A percentile compares a stretch with the other conserved stretches of the same genome.
Conservation (phyloP, 768 basidiomycete genomes). For the Paxillus involutus region DNA sequence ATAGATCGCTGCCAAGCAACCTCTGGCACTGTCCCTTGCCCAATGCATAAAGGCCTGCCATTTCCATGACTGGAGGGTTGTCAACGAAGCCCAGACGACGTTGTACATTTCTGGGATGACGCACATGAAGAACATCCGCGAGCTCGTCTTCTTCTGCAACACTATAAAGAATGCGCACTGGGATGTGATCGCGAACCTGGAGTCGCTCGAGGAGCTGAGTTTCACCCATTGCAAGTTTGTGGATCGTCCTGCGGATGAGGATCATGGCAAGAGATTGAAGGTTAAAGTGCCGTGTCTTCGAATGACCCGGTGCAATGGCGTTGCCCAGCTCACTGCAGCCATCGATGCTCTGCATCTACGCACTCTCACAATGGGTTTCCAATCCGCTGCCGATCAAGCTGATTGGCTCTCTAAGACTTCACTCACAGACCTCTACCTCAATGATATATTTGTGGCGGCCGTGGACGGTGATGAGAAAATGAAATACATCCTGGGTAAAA, state of each 20-base stretch:
- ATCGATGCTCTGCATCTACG: neutral
- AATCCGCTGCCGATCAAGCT: neutral
- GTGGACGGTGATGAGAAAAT: too few species aligned
- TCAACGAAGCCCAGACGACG: too few species aligned
- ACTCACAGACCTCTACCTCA: too few species aligned
- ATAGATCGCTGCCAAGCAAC: constrained; percentile 22
- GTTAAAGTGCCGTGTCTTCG: constrained; percentile 12
- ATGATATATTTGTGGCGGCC: too few species aligned
- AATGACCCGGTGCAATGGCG: neutral
- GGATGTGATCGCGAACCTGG: constrained; percentile 8
- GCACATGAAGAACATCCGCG: constrained; percentile 18
- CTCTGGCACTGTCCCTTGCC: constrained; percentile 31
- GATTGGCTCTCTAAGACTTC: too few species aligned
- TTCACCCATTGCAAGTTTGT: constrained; percentile 10
- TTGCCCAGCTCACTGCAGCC: neutral
- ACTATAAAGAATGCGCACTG: constrained; percentile 15
- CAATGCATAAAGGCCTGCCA: constrained; percentile 26
- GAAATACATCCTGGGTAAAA: too few species aligned
- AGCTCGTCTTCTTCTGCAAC: constrained; percentile 8
- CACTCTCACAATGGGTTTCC: neutral
- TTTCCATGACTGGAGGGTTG: neutral
- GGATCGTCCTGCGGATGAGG: neutral
- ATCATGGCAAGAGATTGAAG: neutral
- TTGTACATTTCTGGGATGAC: constrained; percentile 6
- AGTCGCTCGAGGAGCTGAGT: constrained; percentile 15